Evolutionary conservation across 1,284 basidiomycete species (phyloP).

Genomic region (Papiliotrema flavescens): DNA sequence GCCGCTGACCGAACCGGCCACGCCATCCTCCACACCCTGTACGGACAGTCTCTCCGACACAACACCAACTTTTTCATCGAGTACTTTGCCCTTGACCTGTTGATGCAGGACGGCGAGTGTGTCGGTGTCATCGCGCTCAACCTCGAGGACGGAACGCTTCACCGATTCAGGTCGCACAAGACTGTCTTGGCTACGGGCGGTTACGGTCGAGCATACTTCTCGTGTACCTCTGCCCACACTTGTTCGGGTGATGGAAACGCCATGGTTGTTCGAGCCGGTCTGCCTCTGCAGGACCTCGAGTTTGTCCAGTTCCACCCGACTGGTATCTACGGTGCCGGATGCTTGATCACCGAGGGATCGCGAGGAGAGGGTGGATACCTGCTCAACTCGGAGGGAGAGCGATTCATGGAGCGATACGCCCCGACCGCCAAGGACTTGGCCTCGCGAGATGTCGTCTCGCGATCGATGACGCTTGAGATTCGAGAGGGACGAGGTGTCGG

Average conservation of each 20-base stretch:
- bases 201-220: constrained; percentile 98
- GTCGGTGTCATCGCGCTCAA: constrained; percentile 98
- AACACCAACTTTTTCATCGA: constrained; percentile 99
- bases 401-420: constrained; percentile 99
- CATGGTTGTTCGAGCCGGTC: constrained; percentile 94
- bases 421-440: constrained; percentile 99
- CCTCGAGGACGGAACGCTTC: constrained; percentile 99
- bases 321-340: constrained; percentile 99
- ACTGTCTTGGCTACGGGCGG: constrained; percentile 98
- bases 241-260: constrained; percentile 99
- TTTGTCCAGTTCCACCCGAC: constrained; percentile 99
- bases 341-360: constrained; percentile 97
- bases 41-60: constrained; percentile 97
- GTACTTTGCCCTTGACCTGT: constrained; percentile 96
- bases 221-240: constrained; percentile 97
- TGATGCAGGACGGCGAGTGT: constrained; percentile 99
- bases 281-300: constrained; percentile 95
- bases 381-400: constrained; percentile 97
- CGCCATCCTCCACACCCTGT: constrained; percentile 96
- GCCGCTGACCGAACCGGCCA: constrained; percentile 99
- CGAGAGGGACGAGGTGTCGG: constrained; percentile 99
- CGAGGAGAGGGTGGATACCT: constrained; percentile 99
- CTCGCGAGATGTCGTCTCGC: constrained; percentile 98
- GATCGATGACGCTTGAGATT: constrained; percentile 98
- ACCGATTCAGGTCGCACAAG: constrained; percentile 97